phyloP scores from a whole-genome alignment of 1,284 basidiomycete species.

The Ustilago cynodontis region DNA sequence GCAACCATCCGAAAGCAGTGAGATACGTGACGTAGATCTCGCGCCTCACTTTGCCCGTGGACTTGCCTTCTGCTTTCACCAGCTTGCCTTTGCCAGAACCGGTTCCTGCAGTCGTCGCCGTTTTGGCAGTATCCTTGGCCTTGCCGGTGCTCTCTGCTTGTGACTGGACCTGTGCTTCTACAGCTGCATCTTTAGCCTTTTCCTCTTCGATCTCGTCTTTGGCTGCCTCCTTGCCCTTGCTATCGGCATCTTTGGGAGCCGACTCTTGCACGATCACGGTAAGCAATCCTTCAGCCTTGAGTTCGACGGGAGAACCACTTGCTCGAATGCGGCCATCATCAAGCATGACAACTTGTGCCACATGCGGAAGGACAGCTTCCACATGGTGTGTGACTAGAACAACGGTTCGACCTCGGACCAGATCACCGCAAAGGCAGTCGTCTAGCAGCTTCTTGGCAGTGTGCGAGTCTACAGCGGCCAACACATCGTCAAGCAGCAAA shows the following conservation, averaged over 20 bases:
- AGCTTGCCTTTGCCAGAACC: constrained; percentile 72
- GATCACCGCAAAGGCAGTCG: constrained; percentile 44
- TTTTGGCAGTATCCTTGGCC: not conserved
- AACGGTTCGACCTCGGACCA: constrained; percentile 75
- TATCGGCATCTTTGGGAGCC: constrained; percentile 40
- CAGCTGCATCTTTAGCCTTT: constrained; percentile 35
- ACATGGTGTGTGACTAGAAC: constrained; percentile 79
- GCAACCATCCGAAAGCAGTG: constrained; percentile 69
- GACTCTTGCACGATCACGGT: constrained; percentile 60
- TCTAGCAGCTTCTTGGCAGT: constrained; percentile 73
- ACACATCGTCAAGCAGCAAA: constrained; percentile 66
- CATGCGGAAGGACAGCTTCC: constrained; percentile 40
- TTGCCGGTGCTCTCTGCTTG: constrained; percentile 12
- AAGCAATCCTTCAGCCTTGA: constrained; percentile 59
- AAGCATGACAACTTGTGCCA: constrained; percentile 57
- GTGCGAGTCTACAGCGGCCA: constrained; percentile 75
- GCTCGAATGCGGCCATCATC: constrained; percentile 32
- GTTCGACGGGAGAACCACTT: constrained; percentile 74
- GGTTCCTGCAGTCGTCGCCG: constrained; percentile 4
- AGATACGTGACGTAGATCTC: constrained; percentile 82
- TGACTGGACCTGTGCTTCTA: constrained; percentile 23
- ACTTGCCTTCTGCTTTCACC: constrained; percentile 79
- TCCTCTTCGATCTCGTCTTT: constrained; percentile 35
- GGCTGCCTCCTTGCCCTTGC: constrained; percentile 46
- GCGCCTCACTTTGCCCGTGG: constrained; percentile 82